These are phyloP conservation scores for Vitis hybrid DNA, from an alignment of 177 flowering plant species.

Conservation along the genomic window DNA sequence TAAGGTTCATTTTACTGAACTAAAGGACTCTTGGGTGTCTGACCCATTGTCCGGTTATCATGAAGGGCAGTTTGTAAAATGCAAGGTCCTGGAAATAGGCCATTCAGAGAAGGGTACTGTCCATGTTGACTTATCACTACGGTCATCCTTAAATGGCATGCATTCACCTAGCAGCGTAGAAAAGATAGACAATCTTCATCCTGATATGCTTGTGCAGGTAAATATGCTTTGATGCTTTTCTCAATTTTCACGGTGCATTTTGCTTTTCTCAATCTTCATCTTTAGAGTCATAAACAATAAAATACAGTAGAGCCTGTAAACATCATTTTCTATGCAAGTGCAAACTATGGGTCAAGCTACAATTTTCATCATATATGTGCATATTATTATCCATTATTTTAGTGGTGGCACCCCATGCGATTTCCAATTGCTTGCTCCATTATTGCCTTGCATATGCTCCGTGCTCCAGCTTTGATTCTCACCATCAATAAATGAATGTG, in stretches of 20 bases:
- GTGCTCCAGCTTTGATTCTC: no score
- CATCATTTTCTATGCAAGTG: not conserved
- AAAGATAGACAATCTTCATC: constrained; percentile 65
- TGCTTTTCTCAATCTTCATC: not conserved
- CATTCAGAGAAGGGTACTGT: constrained; percentile 52
- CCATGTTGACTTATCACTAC: constrained; percentile 80
- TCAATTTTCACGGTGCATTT: not conserved
- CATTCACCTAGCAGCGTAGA: constrained; percentile 31
- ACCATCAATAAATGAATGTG: no score
- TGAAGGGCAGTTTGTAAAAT: constrained; percentile 92
- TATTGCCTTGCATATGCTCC: no score
- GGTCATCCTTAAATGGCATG: constrained; percentile 36
- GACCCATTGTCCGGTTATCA: constrained; percentile 70
- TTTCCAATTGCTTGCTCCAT: no score
- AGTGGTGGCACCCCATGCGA: no score
- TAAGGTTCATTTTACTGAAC: constrained; percentile 84
- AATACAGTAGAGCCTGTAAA: not conserved
- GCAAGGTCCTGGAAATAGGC: constrained; percentile 67
- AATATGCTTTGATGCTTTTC: not conserved
- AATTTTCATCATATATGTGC: no score
- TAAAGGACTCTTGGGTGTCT: constrained; percentile 57
- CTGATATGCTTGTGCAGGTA: constrained; percentile 78
- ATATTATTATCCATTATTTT: no score
- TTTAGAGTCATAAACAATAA: not conserved
- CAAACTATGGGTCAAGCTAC: no score